Percentiles rank a stretch among this genome's conserved stretches.
phyloP scores from a whole-genome alignment of 148 eudicot species.

The Rhododendron ovatum region DNA sequence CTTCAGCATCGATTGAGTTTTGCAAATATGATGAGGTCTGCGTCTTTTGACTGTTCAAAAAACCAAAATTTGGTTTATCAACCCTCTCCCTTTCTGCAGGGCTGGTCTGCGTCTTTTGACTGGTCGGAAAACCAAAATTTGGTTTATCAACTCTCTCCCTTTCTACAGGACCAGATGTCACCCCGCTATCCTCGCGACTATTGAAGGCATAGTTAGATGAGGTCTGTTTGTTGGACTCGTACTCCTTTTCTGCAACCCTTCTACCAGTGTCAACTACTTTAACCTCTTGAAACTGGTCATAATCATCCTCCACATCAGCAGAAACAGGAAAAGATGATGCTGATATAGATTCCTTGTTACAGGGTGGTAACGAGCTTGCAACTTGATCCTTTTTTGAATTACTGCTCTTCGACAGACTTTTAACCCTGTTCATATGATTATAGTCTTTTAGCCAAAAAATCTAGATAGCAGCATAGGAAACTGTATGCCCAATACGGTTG shows the following conservation, averaged over 20 bases:
- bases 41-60: conserved; percentile 42
- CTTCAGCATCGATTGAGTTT: conserved; percentile 52
- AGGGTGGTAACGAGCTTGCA: conserved; percentile 41
- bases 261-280: conserved; percentile 50
- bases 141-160: conserved; percentile 45
- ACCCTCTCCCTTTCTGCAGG: conserved; percentile 39
- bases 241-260: conserved; percentile 54
- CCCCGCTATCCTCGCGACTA: conserved; percentile 40
- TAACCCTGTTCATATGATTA: conserved; percentile 59
- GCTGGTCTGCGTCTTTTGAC: conserved; percentile 35
- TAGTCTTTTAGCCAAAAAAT: not conserved
- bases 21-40: conserved; percentile 29
- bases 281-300: conserved; percentile 51
- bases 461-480: not conserved
- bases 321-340: conserved; percentile 38
- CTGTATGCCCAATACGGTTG: not conserved
- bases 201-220: conserved; percentile 44
- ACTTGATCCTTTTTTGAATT: conserved; percentile 76
- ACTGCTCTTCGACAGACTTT: conserved; percentile 89
- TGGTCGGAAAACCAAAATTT: conserved; percentile 40
- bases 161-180: conserved; percentile 30
- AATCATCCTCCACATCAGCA: conserved; percentile 50
- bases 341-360: conserved; percentile 54
- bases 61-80: conserved; percentile 46
- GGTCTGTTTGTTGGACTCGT: conserved; percentile 46